phyloP scores from a whole-genome alignment of 2,329 filamentous ascomycete species.

The Ascochyta pisi region DNA sequence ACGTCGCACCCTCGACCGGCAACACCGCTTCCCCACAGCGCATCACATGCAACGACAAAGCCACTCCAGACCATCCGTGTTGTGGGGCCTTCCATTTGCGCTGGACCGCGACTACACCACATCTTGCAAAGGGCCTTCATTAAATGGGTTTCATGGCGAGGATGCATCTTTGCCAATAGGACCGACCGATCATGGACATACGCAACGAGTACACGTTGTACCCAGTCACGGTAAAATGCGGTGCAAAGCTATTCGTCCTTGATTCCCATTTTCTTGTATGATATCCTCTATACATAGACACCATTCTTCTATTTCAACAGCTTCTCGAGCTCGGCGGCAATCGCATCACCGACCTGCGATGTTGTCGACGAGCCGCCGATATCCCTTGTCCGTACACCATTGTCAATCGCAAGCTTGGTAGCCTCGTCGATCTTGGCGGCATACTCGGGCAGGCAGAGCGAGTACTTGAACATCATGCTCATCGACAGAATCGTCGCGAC shows the following conservation, averaged over 20 bases:
- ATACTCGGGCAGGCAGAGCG: constrained; percentile 78
- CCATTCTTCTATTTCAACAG: constrained; percentile 57
- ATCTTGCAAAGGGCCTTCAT: too few relatives aligned
- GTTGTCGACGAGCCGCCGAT: constrained; percentile 81
- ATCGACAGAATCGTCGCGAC: constrained; percentile 90
- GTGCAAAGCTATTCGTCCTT: neutral
- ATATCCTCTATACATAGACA: neutral
- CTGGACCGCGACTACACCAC: too few relatives aligned
- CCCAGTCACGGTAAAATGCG: too few relatives aligned
- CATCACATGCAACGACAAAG: too few relatives aligned
- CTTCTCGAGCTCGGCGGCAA: constrained; percentile 75
- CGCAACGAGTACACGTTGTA: too few relatives aligned
- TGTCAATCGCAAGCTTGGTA: constrained; percentile 80
- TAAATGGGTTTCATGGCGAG: too few relatives aligned
- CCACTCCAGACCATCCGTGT: too few relatives aligned
- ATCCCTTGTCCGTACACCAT: constrained; percentile 79
- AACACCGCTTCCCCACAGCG: too few relatives aligned
- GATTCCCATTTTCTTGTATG: neutral
- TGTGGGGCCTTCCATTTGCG: too few relatives aligned
- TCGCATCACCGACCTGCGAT: constrained; percentile 79
- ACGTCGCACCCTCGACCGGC: constrained; percentile 1
- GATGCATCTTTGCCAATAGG: too few relatives aligned
- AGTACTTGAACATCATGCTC: constrained; percentile 96
- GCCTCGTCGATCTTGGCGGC: constrained; percentile 81
- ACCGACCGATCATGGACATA: too few relatives aligned